Evolutionary conservation across 495 filamentous ascomycete genomes (phyloP).

Genomic region (Pseudoneurospora amorphoporcata): DNA sequence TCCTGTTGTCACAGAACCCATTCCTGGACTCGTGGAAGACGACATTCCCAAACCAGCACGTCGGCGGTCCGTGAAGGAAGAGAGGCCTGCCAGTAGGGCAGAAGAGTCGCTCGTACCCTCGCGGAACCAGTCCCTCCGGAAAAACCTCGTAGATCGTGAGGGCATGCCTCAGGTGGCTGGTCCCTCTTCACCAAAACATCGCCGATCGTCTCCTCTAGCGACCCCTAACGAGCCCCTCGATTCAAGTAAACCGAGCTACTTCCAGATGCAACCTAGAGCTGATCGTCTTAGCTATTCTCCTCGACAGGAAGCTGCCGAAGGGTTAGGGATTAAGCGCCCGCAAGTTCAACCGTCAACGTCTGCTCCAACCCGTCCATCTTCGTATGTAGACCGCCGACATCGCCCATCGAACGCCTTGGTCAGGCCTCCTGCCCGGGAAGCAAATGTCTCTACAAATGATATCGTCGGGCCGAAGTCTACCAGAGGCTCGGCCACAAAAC

Average conservation of each 20-base stretch:
- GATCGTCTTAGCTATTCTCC: background rate
- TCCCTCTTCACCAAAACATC: slow-evolving; percentile 27
- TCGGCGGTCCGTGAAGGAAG: slow-evolving; percentile 12
- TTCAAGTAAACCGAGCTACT: background rate
- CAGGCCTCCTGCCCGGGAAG: slow-evolving; percentile 14
- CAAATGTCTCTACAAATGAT: slow-evolving; percentile 7
- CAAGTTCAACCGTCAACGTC: slow-evolving; percentile 28
- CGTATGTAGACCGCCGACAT: slow-evolving; percentile 24
- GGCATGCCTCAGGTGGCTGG: slow-evolving; percentile 13
- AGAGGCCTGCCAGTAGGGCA: slow-evolving; percentile 13
- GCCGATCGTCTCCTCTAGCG: slow-evolving; percentile 27
- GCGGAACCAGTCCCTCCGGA: slow-evolving; percentile 13
- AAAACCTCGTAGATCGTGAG: slow-evolving; percentile 21
- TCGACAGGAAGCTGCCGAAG: slow-evolving; percentile 28
- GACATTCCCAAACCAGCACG: slow-evolving; percentile 45
- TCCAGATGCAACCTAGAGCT: background rate
- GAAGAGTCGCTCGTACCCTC: slow-evolving; percentile 17
- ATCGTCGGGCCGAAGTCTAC: background rate
- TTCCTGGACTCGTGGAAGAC: slow-evolving; percentile 73
- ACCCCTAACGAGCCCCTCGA: slow-evolving; percentile 25
- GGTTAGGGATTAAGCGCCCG: slow-evolving; percentile 35
- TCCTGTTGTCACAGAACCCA: slow-evolving; percentile 61
- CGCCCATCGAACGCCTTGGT: slow-evolving; percentile 28
- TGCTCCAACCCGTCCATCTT: slow-evolving; percentile 23
- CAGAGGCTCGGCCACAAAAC: slow-evolving; percentile 22